Percentiles rank a stretch among this genome's conserved stretches.
Conservation (phyloP, 2,329 filamentous ascomycete genomes). For the Pseudocercospora fuligena region DNA sequence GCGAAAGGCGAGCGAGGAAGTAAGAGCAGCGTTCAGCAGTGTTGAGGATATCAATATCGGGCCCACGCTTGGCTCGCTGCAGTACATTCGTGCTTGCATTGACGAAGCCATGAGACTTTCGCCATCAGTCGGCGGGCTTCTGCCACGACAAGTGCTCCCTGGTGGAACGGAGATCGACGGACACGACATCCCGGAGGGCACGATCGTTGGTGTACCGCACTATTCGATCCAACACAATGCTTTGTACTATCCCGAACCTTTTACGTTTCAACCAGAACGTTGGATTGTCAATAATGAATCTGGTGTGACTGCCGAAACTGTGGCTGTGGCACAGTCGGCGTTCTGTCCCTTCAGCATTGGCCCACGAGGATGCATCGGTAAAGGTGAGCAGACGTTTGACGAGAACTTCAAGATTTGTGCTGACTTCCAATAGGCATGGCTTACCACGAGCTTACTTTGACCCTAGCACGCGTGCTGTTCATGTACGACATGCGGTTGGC, state of each 20-base stretch:
- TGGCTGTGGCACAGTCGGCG: conserved; percentile 23
- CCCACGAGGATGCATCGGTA: conserved; percentile 30
- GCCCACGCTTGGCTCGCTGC: conserved; percentile 39
- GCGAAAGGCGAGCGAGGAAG: conserved; percentile 37
- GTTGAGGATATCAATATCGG: conserved; percentile 54
- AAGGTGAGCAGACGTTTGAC: conserved; percentile 8
- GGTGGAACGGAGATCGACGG: conserved; percentile 43
- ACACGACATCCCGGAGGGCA: conserved; percentile 42
- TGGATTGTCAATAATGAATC: conserved; percentile 26
- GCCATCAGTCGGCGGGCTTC: conserved; percentile 47
- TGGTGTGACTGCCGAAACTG: conserved; percentile 5
- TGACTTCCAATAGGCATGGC: conserved; percentile 21
- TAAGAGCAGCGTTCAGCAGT: conserved; percentile 52
- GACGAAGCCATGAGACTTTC: conserved; percentile 55
- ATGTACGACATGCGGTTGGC: conserved; percentile 30
- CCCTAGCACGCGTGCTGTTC: conserved; percentile 25
- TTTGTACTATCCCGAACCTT: conserved; percentile 35
- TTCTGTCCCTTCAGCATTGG: conserved; percentile 31
- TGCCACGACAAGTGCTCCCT: conserved; percentile 42
- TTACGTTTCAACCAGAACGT: conserved; percentile 34
- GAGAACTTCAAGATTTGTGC: not conserved
- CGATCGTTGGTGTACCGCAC: conserved; percentile 40
- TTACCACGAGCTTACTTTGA: conserved; percentile 28
- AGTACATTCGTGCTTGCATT: conserved; percentile 53
- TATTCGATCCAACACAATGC: conserved; percentile 45